Conservation (phyloP, 257 asterid species). For the Ilex aquifolium region DNA sequence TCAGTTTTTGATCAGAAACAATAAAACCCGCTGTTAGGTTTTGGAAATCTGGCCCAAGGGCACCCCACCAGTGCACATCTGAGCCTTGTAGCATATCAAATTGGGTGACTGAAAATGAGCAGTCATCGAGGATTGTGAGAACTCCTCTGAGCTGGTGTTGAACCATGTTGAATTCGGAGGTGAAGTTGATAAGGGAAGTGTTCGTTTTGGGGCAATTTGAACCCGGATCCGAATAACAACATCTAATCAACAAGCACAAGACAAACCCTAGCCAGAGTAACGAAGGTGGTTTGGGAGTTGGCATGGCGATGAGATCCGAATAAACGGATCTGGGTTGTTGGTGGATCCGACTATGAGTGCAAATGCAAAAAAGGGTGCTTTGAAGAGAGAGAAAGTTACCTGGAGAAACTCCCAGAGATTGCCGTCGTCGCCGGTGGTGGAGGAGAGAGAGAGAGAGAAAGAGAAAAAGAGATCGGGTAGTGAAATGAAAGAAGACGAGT, state of each 20-base stretch:
- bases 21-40: slow-evolving; percentile 72
- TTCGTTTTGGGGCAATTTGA: slow-evolving; percentile 46
- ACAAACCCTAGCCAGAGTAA: background rate
- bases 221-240: slow-evolving; percentile 51
- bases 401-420: too few species aligned
- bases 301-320: background rate
- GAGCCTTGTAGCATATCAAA: slow-evolving; percentile 90
- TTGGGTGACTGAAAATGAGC: slow-evolving; percentile 70
- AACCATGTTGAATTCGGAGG: slow-evolving; percentile 77
- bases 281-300: background rate
- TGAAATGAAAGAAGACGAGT: too few species aligned
- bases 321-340: background rate
- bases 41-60: slow-evolving; percentile 56
- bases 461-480: too few species aligned
- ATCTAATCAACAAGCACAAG: slow-evolving; percentile 23
- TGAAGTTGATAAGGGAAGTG: slow-evolving; percentile 56
- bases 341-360: background rate
- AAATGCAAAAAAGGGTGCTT: too few species aligned
- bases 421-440: too few species aligned
- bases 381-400: too few species aligned
- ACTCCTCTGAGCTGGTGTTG: slow-evolving; percentile 95
- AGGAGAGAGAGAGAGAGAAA: too few species aligned
- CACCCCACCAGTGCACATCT: slow-evolving; percentile 96
- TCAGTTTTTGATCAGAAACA: slow-evolving; percentile 58
- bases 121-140: slow-evolving; percentile 54